Percentiles rank a stretch among this genome's conserved stretches.
Evolutionary conservation across 139 green algal species (phyloP).

Genomic region (Chlamydomonas sp.): DNA sequence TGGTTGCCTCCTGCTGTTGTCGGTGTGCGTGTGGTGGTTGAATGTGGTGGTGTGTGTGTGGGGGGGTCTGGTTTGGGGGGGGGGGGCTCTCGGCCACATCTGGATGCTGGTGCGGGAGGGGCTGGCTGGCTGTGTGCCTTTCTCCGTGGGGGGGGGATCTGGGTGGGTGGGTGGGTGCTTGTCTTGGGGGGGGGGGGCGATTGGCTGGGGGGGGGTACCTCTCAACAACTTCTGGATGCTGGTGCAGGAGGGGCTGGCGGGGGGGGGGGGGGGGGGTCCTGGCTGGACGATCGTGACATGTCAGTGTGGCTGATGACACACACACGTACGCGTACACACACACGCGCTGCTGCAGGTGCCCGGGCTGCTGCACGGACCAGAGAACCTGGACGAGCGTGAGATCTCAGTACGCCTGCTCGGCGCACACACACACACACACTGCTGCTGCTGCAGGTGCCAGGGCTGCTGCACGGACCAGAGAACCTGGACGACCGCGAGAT

Average conservation of each 20-base stretch:
- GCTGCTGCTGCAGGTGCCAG: constrained; percentile 30
- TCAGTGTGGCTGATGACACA: constrained; percentile 30
- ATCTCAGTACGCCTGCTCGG: constrained; percentile 33
- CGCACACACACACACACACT: too few species aligned
- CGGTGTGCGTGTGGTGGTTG: too few species aligned
- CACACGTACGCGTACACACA: too few species aligned
- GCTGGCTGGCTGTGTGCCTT: constrained; percentile 18
- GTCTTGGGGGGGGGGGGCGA: too few species aligned
- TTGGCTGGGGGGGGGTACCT: too few species aligned
- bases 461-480: constrained; percentile 29
- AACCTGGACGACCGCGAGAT: neutral
- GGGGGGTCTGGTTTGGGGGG: too few species aligned
- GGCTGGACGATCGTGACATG: neutral
- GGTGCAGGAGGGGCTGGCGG: too few species aligned
- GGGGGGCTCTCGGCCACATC: constrained; percentile 91
- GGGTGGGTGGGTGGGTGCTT: too few species aligned
- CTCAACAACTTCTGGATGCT: constrained; percentile 87
- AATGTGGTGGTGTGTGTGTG: constrained; percentile 63
- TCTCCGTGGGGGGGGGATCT: too few species aligned
- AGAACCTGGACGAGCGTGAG: neutral
- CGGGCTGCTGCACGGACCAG: neutral
- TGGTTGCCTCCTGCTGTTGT: constrained; percentile 21
- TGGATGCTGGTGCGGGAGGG: constrained; percentile 67
- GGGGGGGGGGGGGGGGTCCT: neutral
- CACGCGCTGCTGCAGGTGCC: too few species aligned